phyloP scores from a whole-genome alignment of 768 basidiomycete genomes.

The Tulasnella sp. region DNA sequence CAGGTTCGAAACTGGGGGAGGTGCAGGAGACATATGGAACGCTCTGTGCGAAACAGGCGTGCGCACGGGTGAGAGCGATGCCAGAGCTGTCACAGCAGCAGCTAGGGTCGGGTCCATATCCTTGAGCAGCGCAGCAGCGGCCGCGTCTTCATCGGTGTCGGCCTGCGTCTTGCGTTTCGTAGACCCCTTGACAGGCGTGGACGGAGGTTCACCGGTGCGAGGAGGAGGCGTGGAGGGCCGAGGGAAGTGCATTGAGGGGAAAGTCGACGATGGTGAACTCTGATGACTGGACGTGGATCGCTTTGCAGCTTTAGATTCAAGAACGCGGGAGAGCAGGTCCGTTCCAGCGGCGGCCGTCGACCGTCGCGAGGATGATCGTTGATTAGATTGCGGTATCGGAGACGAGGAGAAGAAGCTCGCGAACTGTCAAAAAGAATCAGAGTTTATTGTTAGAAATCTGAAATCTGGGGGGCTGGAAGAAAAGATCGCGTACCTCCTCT shows the following conservation, averaged over 20 bases:
- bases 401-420: constrained; percentile 15
- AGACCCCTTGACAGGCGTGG: not conserved
- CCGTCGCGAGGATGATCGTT: constrained; percentile 53
- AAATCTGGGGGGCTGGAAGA: no score
- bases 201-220: not conserved
- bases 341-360: not conserved
- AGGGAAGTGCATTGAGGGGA: constrained; percentile 3
- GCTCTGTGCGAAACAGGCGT: constrained; percentile 15
- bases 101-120: constrained; percentile 10
- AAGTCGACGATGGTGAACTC: not conserved
- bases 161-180: no score
- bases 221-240: constrained; percentile 5
- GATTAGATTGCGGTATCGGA: constrained; percentile 80
- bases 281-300: not conserved
- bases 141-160: constrained; percentile 1
- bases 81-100: constrained; percentile 11
- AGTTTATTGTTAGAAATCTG: not conserved
- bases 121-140: constrained; percentile 1
- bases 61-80: constrained; percentile 13
- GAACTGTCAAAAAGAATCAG: not conserved
- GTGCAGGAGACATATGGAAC: constrained; percentile 12
- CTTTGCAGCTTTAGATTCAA: constrained; percentile 12
- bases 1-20: constrained; percentile 36
- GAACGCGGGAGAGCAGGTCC: constrained; percentile 12
- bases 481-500: not conserved